These are phyloP conservation scores for Paramecium sonneborni DNA, from an alignment of 73 alveolate genomes.

Conservation along the genomic window DNA sequence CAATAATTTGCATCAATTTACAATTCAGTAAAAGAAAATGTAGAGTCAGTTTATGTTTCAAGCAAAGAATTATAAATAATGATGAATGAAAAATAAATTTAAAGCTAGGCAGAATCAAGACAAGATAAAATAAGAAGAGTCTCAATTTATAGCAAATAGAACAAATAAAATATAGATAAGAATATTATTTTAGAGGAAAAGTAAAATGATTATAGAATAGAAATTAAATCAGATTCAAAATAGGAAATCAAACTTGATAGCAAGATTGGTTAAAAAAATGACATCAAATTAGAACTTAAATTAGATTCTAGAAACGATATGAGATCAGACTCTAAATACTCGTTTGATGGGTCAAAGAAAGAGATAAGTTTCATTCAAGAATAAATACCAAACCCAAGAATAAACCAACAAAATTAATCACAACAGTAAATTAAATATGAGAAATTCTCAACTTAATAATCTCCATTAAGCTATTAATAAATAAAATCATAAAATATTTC, in stretches of 20 bases:
- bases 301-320: not conserved
- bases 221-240: not conserved
- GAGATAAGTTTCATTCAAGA: not conserved
- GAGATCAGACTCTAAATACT: not conserved
- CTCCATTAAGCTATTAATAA: not conserved
- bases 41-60: not conserved
- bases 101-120: not conserved
- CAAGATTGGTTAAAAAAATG: not conserved
- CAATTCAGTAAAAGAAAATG: conserved; percentile 37
- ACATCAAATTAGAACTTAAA: not conserved
- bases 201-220: not conserved
- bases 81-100: not conserved
- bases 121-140: not conserved
- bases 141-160: not conserved
- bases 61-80: not conserved
- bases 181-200: not conserved
- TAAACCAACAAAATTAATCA: not conserved
- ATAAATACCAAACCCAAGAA: not conserved
- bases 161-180: not conserved
- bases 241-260: not conserved
- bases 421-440: not conserved
- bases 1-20: not conserved
- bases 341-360: not conserved
- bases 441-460: not conserved
- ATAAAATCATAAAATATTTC: not conserved